Evolutionary conservation across 1,139 yeast species (phyloP), one percentile per base, ranked within the genome.

Genomic region (Geotrichum restrictum): DNA sequence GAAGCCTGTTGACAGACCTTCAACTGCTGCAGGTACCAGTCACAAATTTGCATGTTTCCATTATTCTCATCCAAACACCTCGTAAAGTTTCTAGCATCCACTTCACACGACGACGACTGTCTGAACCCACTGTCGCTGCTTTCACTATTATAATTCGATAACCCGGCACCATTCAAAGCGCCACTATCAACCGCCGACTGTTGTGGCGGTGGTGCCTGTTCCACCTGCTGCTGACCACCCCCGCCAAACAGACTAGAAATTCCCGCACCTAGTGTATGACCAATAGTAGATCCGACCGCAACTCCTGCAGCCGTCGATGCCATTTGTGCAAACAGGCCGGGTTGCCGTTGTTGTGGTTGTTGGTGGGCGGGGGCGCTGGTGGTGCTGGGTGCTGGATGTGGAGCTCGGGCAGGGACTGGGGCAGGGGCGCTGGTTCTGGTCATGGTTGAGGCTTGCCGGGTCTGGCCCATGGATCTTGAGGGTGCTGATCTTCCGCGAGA

Each of bases 291-390:
- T 65, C 98, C 98, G 55, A 93, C 97, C 50, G 98, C 98, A 37
- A 93, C 98, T 81, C 98, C 98, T 52, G 98, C 98, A 56, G 98
- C 98, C 53, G 98, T 93, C 44, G 95, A 79, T 32, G 98, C 98
- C 98, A 93, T 93, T 74, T 93, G 96, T 56, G 94, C 87, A 67
- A 93, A 91, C 69, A 93, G 68, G 63, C 98, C 97, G 50, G 98
- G 98, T 69, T 82, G 87, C 68, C 74, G 79, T 52, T 78, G 76
- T 56, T 73, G 79, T 74, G 68, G 54, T 73, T 73, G 57, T 62
- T 59, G 36, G 48, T 66, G 60, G 59, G 71, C 58, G 43, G 71
- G 69, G 71, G 68, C 39, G 72, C 70, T 45, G 72, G 71, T 36
- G 78, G 74, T 48, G 76, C 71, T 59, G 69, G 71, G 68, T 38